Conservation (phyloP, 192 early-diverging fungal species). For the Chytriomyces sp. region DNA sequence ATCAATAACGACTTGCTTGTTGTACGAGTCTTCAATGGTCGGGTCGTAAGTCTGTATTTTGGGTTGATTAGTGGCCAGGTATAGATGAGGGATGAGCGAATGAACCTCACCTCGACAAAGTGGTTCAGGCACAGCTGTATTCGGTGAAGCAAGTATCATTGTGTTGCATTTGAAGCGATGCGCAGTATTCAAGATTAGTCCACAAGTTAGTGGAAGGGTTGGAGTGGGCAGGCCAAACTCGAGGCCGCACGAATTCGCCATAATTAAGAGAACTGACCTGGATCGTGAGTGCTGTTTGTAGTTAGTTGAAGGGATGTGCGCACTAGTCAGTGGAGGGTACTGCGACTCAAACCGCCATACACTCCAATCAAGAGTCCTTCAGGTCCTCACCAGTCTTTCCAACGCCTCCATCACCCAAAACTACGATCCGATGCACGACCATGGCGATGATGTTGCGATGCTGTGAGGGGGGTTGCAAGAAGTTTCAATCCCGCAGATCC, state of each 20-base stretch:
- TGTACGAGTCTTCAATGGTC: constrained; percentile 98
- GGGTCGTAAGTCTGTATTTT: constrained; percentile 75
- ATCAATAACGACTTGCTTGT: constrained; percentile 93
- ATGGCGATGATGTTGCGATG: too few relatives aligned
- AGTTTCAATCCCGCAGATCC: too few relatives aligned
- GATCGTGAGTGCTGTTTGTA: constrained; percentile 41
- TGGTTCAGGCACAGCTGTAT: constrained; percentile 53
- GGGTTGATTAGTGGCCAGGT: not conserved
- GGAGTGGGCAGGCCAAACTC: not conserved
- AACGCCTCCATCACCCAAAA: constrained; percentile 57
- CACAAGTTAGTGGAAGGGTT: too few relatives aligned
- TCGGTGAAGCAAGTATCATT: not conserved
- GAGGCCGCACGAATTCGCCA: not conserved
- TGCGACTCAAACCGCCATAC: not conserved
- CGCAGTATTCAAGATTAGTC: too few relatives aligned
- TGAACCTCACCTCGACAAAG: constrained; percentile 44
- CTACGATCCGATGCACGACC: constrained; percentile 46
- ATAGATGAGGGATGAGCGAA: not conserved
- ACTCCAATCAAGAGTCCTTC: too few relatives aligned
- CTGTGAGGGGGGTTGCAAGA: too few relatives aligned
- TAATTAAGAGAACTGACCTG: constrained; percentile 38
- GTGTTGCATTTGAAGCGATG: too few relatives aligned
- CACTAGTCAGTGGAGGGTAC: not conserved
- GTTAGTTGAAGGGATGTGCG: not conserved
- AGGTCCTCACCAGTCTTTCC: constrained; percentile 49